Evolutionary conservation across 352 stramenopile species (phyloP), one percentile per base, ranked within the genome.

Genomic region (Phytopythium helicoides): DNA sequence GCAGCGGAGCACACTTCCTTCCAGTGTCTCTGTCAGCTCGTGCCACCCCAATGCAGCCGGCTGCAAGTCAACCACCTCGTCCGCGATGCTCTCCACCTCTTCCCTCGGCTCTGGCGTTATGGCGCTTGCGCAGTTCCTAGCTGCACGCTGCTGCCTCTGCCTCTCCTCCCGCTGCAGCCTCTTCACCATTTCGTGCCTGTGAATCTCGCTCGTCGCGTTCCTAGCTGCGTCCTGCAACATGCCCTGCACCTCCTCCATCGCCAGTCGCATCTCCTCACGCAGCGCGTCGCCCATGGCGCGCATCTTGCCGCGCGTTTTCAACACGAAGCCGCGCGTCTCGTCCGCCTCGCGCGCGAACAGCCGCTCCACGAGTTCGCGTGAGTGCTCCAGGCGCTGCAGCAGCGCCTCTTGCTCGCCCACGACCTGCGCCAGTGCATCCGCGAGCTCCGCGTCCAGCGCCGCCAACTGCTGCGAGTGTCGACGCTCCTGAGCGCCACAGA

Each of bases 291-390:
- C 38, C 18, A 60, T 22, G 1, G 21, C 14, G 26, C 21, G 14
- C 57, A 74, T 35, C 18, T 60, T 47, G 12, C 48, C 34, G 6
- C 47, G 28, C 36, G 57, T 71, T 35, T 70, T 57, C 25, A 58
- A 1, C 25, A 42, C n/a, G 18, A 62, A 47, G 42, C 70, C 34
- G 54, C 55, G 6, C 34, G 60, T 26, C 52, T 74, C 61, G 6
- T 41, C 47, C 28, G 59, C 44, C 37, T 71, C 61, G 18, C 60
- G 21, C 3, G 40, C 35, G 18, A 68, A 70, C 19, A 74, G 49
- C 1, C 54, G 50, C 12, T 8, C 8, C 18, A 42, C 23, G 42
- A 68, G 48, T 10, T 64, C 21, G 21, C 35, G 39, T n/a, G 58
- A 63, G 6, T 33, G 39, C 3, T 18, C 48, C 23, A 74, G 46